Conservation (phyloP, 2,329 filamentous ascomycete genomes). For the Cryoendolithus antarcticus region DNA sequence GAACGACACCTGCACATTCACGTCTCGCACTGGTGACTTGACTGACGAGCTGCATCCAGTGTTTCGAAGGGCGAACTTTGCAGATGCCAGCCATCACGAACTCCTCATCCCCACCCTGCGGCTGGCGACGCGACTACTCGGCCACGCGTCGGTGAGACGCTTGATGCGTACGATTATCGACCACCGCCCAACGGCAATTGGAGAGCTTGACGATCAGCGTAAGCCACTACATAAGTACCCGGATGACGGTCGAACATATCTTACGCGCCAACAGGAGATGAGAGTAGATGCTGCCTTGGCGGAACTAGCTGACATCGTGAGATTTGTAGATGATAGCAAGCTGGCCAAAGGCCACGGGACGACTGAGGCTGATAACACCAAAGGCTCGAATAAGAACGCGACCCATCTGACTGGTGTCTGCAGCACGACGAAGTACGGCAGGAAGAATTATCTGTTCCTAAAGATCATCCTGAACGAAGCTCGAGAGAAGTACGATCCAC, state of each 20-base stretch:
- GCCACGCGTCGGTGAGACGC: neutral
- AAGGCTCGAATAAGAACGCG: neutral
- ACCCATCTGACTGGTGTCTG: neutral
- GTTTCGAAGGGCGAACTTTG: conserved; percentile 2
- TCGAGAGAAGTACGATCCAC: neutral
- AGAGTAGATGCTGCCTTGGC: neutral
- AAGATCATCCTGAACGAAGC: neutral
- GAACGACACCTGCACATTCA: neutral
- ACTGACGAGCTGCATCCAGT: conserved; percentile 1
- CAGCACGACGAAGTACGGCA: neutral
- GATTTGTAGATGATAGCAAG: neutral
- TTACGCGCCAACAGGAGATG: neutral
- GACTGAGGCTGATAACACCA: neutral
- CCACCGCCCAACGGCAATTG: neutral
- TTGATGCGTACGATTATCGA: conserved; percentile 1
- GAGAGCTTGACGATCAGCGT: neutral
- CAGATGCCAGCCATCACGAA: neutral
- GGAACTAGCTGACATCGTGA: neutral
- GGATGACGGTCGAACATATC: neutral
- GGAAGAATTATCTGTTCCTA: neutral
- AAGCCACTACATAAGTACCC: conserved; percentile 1
- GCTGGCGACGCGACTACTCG: neutral
- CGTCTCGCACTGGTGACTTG: neutral
- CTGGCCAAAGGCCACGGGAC: neutral
- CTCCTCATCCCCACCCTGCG: neutral